Evolutionary conservation across 805 yeast species (phyloP), one percentile per base, ranked within the genome.

Genomic region (Starmerella ratchasimensis): DNA sequence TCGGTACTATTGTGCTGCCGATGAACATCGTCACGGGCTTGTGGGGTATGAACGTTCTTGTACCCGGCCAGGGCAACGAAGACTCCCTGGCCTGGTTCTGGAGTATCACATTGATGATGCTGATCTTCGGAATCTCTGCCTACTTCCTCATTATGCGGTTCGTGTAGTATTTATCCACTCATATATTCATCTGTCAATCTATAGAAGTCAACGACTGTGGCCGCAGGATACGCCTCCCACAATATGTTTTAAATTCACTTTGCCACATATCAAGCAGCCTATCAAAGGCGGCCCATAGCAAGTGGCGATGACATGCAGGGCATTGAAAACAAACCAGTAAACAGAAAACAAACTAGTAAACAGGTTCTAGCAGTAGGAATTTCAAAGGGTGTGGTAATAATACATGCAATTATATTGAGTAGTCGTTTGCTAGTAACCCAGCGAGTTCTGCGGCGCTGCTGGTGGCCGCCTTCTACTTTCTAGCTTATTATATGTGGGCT

Each of bases 41-140:
- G 33, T 90, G 97, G 97, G 98, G 98, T 39, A 90, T 90, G 98
- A 90, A 90, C 61, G 93, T 90, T 47, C 52, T 82, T 9, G 98
- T 90, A 25, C 98, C 98, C 0, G 98, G 98, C 0, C 97, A 88
- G 56, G 34, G 33, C 25, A 70, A 66, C 20, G 59, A 61, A 6
- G 70, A 67, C n/a, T 68, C 73, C 5, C 57, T 80, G 44, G 49
- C 56, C 2, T 80, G 90, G 90, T 80, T 80, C 54, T 72, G 69
- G 48, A 47, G 58, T 8, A 60, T 61, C 32, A 38, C 49, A 8
- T 37, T 40, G 7, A 34, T 46, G 33, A 48, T 61, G 47, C 22
- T 48, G 10, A 29, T 54, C 11, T 58, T 60, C 39, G 62, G 57
- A 3, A 36, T 55, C 18, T 34, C 54, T 6, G 51, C 48, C 8